Percentiles rank a stretch among this genome's conserved stretches.
These are phyloP conservation scores for Capronia americana DNA, from an alignment of 2,329 filamentous ascomycete species.

Conservation along the genomic window DNA sequence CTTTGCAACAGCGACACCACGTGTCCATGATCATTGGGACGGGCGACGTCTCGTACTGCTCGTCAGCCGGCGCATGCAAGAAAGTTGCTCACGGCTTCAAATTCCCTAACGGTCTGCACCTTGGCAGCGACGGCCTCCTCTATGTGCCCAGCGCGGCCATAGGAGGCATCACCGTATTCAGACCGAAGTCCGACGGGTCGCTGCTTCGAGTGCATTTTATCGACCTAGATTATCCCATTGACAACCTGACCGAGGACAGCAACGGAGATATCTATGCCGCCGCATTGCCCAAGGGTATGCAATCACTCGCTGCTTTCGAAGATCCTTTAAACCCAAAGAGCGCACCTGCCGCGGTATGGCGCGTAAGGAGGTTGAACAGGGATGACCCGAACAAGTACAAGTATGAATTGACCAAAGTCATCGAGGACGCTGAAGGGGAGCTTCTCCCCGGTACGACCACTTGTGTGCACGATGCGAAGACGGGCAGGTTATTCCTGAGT, in stretches of 20 bases:
- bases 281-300: conserved; percentile 42
- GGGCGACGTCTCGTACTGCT: conserved; percentile 41
- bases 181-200: conserved; percentile 21
- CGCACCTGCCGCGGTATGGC: conserved; percentile 38
- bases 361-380: conserved; percentile 38
- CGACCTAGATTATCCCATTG: conserved; percentile 42
- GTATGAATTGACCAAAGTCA: conserved; percentile 43
- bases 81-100: conserved; percentile 37
- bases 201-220: conserved; percentile 38
- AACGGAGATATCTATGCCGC: conserved; percentile 47
- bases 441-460: conserved; percentile 40
- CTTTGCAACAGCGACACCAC: conserved; percentile 34
- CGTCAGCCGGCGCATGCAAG: conserved; percentile 28
- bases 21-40: conserved; percentile 28
- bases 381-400: conserved; percentile 19
- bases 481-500: conserved; percentile 45
- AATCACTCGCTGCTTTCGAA: conserved; percentile 36
- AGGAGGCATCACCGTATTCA: conserved; percentile 41
- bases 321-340: conserved; percentile 37
- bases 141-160: conserved; percentile 44
- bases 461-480: conserved; percentile 44
- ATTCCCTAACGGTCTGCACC: conserved; percentile 46
- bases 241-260: conserved; percentile 48
- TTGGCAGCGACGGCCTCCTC: conserved; percentile 44
- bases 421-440: conserved; percentile 46